Evolutionary conservation across 2,329 filamentous ascomycete species (phyloP).

Genomic region (Chaetomiaceae sp.): DNA sequence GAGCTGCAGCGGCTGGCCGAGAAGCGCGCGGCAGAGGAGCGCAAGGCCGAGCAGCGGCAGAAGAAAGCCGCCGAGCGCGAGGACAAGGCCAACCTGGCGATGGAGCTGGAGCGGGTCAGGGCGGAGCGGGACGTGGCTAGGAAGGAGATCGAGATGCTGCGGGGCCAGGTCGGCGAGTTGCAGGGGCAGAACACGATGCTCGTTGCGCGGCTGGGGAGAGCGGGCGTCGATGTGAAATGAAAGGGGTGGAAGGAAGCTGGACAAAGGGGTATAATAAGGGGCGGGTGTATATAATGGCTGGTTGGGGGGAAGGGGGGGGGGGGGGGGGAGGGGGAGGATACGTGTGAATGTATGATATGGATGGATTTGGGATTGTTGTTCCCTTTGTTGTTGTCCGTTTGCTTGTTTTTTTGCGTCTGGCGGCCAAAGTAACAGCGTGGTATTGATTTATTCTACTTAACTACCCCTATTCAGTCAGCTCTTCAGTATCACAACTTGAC

Average conservation of each 20-base stretch:
- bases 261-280: background rate
- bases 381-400: too few relatives aligned
- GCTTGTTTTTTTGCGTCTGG: too few relatives aligned
- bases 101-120: slow-evolving; percentile 50
- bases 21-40: slow-evolving; percentile 58
- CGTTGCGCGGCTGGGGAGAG: slow-evolving; percentile 49
- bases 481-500: background rate
- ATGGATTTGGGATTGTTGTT: too few relatives aligned
- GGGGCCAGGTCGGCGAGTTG: slow-evolving; percentile 51
- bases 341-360: too few relatives aligned
- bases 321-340: too few relatives aligned
- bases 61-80: slow-evolving; percentile 52
- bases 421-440: too few relatives aligned
- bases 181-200: slow-evolving; percentile 58
- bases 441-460: too few relatives aligned
- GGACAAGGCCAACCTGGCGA: slow-evolving; percentile 44
- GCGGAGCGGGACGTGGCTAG: slow-evolving; percentile 50
- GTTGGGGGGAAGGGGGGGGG: too few relatives aligned
- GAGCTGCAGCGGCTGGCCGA: slow-evolving; percentile 63
- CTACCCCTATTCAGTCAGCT: too few relatives aligned
- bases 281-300: too few relatives aligned
- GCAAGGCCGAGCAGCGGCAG: slow-evolving; percentile 50
- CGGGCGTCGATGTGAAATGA: slow-evolving; percentile 2
- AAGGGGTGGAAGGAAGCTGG: background rate
- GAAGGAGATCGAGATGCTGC: slow-evolving; percentile 52